These are phyloP conservation scores for Stephanodiscus minutulus DNA, from an alignment of 108 stramenopile species.

Conservation along the genomic window DNA sequence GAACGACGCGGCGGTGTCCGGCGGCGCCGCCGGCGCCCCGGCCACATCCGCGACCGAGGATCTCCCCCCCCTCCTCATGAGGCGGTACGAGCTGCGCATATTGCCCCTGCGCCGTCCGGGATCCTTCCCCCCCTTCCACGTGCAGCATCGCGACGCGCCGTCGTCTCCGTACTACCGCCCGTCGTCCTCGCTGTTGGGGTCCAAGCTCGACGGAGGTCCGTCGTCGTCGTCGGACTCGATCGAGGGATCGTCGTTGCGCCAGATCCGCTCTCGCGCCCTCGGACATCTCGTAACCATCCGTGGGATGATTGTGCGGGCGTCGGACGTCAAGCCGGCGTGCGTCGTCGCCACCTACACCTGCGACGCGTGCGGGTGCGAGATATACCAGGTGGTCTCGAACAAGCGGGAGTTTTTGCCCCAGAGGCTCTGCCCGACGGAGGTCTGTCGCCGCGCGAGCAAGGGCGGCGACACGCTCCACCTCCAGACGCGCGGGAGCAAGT, in stretches of 20 bases:
- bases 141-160: conserved; percentile 41
- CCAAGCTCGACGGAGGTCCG: conserved; percentile 3
- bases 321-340: conserved; percentile 95
- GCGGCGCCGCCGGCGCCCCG: conserved; percentile 12
- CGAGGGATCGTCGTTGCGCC: conserved; percentile 64
- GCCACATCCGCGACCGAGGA: conserved; percentile 56
- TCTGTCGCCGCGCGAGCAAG: conserved; percentile 49
- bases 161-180: background rate
- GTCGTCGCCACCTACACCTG: conserved; percentile 98
- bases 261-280: conserved; percentile 83
- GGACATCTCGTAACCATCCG: conserved; percentile 90
- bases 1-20: conserved; percentile 52
- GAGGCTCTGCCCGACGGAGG: conserved; percentile 64
- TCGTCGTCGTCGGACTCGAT: conserved; percentile 2
- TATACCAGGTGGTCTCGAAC: conserved; percentile 89
- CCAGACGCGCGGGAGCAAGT: conserved; percentile 95
- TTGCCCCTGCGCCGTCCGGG: conserved; percentile 71
- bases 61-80: conserved; percentile 77
- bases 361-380: conserved; percentile 94
- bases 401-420: conserved; percentile 84
- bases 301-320: conserved; percentile 93
- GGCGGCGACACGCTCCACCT: conserved; percentile 68
- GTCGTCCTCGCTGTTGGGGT: background rate
- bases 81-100: conserved; percentile 83
- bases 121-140: conserved; percentile 61